Evolutionary conservation across 805 yeast species (phyloP), one percentile per base, ranked within the genome.

Genomic region (Metschnikowia rubicola): DNA sequence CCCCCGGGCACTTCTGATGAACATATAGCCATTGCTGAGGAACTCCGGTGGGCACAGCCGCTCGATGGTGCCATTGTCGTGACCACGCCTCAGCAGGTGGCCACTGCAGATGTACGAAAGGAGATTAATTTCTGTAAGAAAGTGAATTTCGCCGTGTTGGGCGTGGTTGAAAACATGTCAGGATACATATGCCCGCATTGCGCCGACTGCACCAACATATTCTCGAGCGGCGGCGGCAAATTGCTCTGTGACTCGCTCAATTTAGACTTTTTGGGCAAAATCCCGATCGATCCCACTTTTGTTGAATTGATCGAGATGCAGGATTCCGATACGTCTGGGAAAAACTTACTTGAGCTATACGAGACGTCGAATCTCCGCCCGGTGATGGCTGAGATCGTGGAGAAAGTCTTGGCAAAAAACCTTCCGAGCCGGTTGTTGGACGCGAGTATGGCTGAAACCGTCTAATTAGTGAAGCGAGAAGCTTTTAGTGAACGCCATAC

Each of bases 1-100:
- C 99, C 99, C 1, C 99, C 99, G 0, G 99, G 99, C 0, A 94
- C 99, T 0, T 86, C 96, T 0, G 99, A 94, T 66, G 99, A 94
- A 64, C 99, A 94, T 64, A 94, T 94, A 34, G 90, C 97, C 4
- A 86, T 95, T 34, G 97, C 97, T 5, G 98, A 94, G 61, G 96
- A 90, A 64, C 73, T 94, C 35, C 68, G 85, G 47, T 77, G 68
- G 62, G 82, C 83, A 1, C 74, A 75, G 28, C 89, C 92, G 2
- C 59, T 71, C 4, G 96, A 89, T 57, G 98, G 98, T 0, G 97
- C 97, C 1, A 83, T 94, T 0, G 79, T 94, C 2, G 99, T 94
- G 7, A 94, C 99, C 0, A 94, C 99, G 0, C 99, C 99, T 1
- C 99, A 94, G 61, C 79, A 81, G 53, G 92, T 94, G 6, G 90